Percentiles rank a stretch among this genome's conserved stretches.
Conservation (phyloP, 2,329 filamentous ascomycete genomes). For the Fusarium sp. region DNA sequence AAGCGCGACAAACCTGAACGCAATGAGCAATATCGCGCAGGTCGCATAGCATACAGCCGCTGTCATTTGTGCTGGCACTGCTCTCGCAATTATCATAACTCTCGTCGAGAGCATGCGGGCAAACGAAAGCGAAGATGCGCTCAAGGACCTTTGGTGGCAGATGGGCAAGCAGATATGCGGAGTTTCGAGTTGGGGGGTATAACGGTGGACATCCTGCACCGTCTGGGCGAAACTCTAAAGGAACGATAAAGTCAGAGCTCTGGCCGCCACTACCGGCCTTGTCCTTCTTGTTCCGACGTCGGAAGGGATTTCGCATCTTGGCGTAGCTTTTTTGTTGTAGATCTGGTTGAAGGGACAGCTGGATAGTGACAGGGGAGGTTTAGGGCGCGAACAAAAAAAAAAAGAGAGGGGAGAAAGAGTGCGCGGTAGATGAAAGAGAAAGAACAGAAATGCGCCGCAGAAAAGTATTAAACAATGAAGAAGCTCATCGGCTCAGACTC, state of each 20-base stretch:
- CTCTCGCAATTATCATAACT: conserved; percentile 86
- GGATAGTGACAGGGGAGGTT: conserved; percentile 9
- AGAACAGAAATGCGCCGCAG: conserved; percentile 3
- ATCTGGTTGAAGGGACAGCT: conserved; percentile 12
- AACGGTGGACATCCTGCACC: conserved; percentile 42
- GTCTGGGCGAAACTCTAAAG: conserved; percentile 47
- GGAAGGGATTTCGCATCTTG: conserved; percentile 53
- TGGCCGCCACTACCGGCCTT: conserved; percentile 40
- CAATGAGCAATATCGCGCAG: conserved; percentile 88
- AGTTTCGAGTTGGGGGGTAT: conserved; percentile 54
- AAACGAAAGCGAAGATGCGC: conserved; percentile 83
- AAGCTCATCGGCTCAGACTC: conserved; percentile 8
- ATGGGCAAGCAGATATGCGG: conserved; percentile 57
- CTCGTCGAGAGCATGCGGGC: conserved; percentile 82
- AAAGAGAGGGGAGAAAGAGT: conserved; percentile 2
- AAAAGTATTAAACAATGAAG: conserved; percentile 3
- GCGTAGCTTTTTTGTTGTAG: conserved; percentile 11
- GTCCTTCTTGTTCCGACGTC: conserved; percentile 54
- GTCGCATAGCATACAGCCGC: conserved; percentile 93
- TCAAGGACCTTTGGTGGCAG: conserved; percentile 77
- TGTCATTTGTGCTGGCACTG: conserved; percentile 70
- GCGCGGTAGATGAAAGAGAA: conserved; percentile 2
- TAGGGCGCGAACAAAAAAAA: conserved; percentile 1
- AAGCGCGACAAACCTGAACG: conserved; percentile 77
- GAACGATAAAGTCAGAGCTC: conserved; percentile 42